Base-by-base conservation (phyloP, 371 early-diverging fungal species). In the Chytridium lagenaria region DNA sequence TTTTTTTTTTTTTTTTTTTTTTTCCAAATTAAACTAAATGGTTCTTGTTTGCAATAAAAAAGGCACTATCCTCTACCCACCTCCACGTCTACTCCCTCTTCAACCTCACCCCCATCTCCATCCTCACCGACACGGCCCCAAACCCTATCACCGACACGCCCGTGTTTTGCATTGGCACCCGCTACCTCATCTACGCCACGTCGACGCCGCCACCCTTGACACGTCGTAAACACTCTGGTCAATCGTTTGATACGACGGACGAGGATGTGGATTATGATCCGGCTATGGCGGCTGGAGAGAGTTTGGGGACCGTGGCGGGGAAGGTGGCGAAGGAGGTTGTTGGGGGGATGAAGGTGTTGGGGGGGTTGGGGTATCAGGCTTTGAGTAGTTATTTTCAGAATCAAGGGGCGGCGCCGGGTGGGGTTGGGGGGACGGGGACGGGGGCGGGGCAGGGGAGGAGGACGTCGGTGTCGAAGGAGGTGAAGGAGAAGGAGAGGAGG, bases 281-380 rank as follows among this genome's bases (percentile, higher is more conserved):
- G 33, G 28, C 69, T 15, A 23, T 28, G 31, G 68, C 55, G 26
- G 50, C 28, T 10, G 68, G 38, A 28, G 74, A 67, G 5, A 61
- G 74, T 49, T 23, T 67, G 2, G 72, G 78, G 1, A 55, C 72
- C 36, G 77, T 78, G 12, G 81, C 81, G 0, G 76, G 72, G 16
- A 81, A 81, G 57, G 81, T 81, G 1, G 84, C 80, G 55, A 83
- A 83, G 63, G 84, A 81, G n/a, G 34, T 81, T 15, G 71, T 80
- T 26, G 76, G 67, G 12, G 84, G 84, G 0, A 81, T 80, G 28
- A 80, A 74, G 49, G 75, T 76, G 1, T 69, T 84, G 33, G 80
- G 81, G 12, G 81, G 69, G 10, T 67, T 73, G 33, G 81, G 81
- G 22, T 78, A 78, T 50, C 71, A 80, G 2, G 79, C 81, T 15